These are phyloP conservation scores for Puccinia horiana DNA, from an alignment of 1,284 basidiomycete species.

Conservation along the genomic window DNA sequence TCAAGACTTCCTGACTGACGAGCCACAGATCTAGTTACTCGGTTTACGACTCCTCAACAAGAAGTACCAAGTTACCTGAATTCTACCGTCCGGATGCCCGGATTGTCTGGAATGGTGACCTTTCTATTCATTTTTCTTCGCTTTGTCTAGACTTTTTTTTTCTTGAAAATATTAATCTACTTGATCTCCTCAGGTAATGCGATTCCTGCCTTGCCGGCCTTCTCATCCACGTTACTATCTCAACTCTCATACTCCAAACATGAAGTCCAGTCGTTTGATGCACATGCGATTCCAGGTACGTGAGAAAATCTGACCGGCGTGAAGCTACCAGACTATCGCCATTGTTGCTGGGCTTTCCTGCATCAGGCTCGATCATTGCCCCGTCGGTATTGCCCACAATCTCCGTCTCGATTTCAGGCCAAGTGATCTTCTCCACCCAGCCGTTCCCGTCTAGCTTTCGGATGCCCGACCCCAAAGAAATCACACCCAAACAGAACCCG, in stretches of 20 bases:
- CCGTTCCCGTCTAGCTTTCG: conserved; percentile 22
- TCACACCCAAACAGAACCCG: conserved; percentile 15
- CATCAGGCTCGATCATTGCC: conserved; percentile 9
- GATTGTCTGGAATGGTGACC: conserved; percentile 45
- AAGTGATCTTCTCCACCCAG: conserved; percentile 28
- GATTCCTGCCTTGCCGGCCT: not conserved
- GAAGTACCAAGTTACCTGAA: conserved; percentile 16
- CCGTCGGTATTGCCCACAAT: conserved; percentile 16
- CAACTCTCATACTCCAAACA: conserved; percentile 44
- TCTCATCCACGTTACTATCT: conserved; percentile 19
- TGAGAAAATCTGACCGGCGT: not conserved
- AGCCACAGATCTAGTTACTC: conserved; percentile 34
- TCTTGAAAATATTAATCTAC: not conserved
- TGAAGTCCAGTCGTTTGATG: conserved; percentile 45
- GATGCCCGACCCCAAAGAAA: conserved; percentile 33
- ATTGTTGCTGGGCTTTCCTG: not conserved
- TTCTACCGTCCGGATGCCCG: conserved; percentile 37
- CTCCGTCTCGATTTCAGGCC: conserved; percentile 26
- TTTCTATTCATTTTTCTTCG: not conserved
- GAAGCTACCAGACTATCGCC: not conserved
- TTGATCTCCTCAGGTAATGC: conserved; percentile 32
- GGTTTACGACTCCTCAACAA: conserved; percentile 25
- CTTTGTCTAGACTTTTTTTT: not conserved
- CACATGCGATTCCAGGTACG: conserved; percentile 32
- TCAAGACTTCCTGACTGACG: conserved; percentile 9